Evolutionary conservation across 192 early-diverging fungal species (phyloP), one percentile per base, ranked within the genome.

Genomic region (Paraglomus occultum): DNA sequence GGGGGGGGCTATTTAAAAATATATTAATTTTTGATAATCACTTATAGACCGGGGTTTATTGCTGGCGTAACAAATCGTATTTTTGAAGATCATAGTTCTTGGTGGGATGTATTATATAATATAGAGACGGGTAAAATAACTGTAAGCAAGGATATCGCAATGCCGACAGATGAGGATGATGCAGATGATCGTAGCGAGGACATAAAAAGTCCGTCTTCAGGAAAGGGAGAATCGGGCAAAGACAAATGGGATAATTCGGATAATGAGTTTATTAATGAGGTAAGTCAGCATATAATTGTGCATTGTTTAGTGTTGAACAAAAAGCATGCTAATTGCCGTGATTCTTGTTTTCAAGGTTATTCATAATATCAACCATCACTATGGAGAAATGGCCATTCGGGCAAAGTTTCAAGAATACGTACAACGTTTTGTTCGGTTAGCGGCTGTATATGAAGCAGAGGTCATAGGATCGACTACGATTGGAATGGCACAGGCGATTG

Each of bases 71-170:
- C 96, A 0, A 96, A 98, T 77, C 92, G 93, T n/a, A 85, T 91
- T 1, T 95, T 97, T 80, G 95, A 96, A 73, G 92, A 96, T 72
- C 89, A 94, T 44, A 84, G 90, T 11, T 80, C 87, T 57, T 95
- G 94, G 94, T 98, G 95, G 94, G 96, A 98, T 82, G 83, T 98
- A n/a, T 81, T 95, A 17, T 96, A 91, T 76, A 94, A 97, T 74
- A 91, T 98, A 67, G 91, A 90, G 69, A 94, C 94, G 1, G 94
- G 94, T 55, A 92, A 90, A 71, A 95, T 98, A 59, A 92, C 88
- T n/a, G 90, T 98, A 48, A 95, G 92, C 72, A 92, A 91, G 46
- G 84, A 86, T 48, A 80, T 86, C 40, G 58, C 67, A 8, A 64
- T 77, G 11, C 49, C 65, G 42, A 39, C 73, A 20, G 23, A 51